phyloP scores from a whole-genome alignment of 2,329 filamentous ascomycete genomes.

The Clonostachys byssicola region DNA sequence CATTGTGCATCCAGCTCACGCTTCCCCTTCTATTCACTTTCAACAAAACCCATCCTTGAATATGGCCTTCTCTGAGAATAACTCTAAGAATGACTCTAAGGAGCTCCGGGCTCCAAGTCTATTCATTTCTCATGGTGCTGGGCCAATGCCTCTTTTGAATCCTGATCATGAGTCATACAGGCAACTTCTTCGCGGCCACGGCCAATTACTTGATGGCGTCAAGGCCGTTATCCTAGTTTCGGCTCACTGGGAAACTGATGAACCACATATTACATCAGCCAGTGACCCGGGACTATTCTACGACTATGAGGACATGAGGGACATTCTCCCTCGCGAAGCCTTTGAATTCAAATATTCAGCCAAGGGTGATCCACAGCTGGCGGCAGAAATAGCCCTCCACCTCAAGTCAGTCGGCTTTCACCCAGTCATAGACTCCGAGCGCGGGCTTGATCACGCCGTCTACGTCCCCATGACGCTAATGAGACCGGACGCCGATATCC shows the following conservation, averaged over 20 bases:
- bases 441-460: conserved; percentile 57
- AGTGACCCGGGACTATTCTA: conserved; percentile 44
- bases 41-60: too few species aligned
- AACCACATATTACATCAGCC: conserved; percentile 46
- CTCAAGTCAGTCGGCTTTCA: conserved; percentile 41
- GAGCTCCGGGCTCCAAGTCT: too few species aligned
- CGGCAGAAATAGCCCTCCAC: conserved; percentile 38
- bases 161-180: too few species aligned
- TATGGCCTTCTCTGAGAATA: too few species aligned
- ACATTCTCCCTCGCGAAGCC: conserved; percentile 44
- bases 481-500: conserved; percentile 44
- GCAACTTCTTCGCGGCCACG: too few species aligned
- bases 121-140: too few species aligned
- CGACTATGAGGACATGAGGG: conserved; percentile 45
- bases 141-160: too few species aligned
- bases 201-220: too few species aligned
- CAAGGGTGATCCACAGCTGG: conserved; percentile 48
- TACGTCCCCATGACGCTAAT: conserved; percentile 54
- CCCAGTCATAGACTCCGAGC: conserved; percentile 27
- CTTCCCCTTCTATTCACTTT: too few species aligned
- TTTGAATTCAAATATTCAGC: conserved; percentile 54
- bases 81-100: too few species aligned
- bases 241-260: conserved; percentile 49
- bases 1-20: too few species aligned
- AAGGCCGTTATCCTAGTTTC: conserved; percentile 51